Conservation (phyloP, 306 rosid species). For the Quillaja saponaria region DNA sequence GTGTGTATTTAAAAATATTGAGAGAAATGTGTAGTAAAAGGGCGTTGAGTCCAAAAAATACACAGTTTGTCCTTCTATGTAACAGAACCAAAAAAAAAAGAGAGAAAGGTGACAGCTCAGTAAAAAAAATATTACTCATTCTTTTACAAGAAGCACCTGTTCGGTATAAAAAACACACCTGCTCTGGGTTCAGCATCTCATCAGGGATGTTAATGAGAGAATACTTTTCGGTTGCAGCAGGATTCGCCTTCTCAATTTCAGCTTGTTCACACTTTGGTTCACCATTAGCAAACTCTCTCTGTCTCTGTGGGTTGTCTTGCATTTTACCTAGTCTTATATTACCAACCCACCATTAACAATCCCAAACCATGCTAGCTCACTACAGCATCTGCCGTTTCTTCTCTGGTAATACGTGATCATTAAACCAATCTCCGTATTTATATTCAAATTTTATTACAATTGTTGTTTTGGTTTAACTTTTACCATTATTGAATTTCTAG, state of each 20-base stretch:
- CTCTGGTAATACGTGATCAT: constrained; percentile 34
- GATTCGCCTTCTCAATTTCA: constrained; percentile 67
- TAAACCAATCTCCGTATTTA: too few relatives aligned
- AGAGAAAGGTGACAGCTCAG: too few relatives aligned
- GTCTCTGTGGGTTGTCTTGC: constrained; percentile 39
- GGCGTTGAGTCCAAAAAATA: too few relatives aligned
- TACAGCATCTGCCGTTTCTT: constrained; percentile 16
- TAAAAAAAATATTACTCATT: too few relatives aligned
- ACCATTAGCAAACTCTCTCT: constrained; percentile 72
- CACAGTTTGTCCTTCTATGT: too few relatives aligned
- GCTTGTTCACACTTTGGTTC: constrained; percentile 72
- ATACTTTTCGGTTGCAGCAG: constrained; percentile 53
- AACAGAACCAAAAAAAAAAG: too few relatives aligned
- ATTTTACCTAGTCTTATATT: constrained; percentile 47
- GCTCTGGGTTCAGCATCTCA: constrained; percentile 73
- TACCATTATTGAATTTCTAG: too few relatives aligned
- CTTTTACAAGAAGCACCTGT: too few relatives aligned
- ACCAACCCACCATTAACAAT: constrained; percentile 32
- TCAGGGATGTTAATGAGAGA: constrained; percentile 80
- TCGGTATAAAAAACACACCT: constrained; percentile 55
- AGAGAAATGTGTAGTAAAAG: too few relatives aligned
- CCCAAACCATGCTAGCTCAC: constrained; percentile 20
- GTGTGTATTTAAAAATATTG: too few relatives aligned
- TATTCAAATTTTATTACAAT: too few relatives aligned
- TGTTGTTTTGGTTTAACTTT: too few relatives aligned